phyloP scores from a whole-genome alignment of 202 grass and related monocot genomes.

The Zizania palustris region DNA sequence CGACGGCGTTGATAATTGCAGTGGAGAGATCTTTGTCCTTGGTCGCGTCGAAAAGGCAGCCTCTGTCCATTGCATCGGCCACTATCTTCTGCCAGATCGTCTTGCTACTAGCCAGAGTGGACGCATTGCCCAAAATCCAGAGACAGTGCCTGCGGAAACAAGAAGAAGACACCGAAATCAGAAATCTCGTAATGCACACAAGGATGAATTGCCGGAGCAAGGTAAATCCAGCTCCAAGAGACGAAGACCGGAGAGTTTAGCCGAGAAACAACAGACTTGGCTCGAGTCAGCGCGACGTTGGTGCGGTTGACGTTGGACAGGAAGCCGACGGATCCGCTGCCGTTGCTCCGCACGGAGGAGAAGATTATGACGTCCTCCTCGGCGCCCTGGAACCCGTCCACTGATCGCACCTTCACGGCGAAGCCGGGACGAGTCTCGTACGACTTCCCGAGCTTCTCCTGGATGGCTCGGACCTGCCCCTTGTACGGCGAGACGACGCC shows the following conservation, averaged over 20 bases:
- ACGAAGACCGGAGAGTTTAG: not conserved
- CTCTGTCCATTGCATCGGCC: slow-evolving; percentile 51
- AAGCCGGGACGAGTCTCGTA: slow-evolving; percentile 41
- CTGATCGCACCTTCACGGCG: slow-evolving; percentile 64
- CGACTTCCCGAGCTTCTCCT: slow-evolving; percentile 54
- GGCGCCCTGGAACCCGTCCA: slow-evolving; percentile 78
- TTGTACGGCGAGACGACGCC: slow-evolving; percentile 81
- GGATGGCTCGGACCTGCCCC: slow-evolving; percentile 69
- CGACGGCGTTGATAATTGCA: slow-evolving; percentile 44
- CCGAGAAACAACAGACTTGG: slow-evolving; percentile 40
- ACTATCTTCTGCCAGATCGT: slow-evolving; percentile 62
- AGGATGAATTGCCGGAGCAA: too few species aligned
- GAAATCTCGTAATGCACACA: not conserved
- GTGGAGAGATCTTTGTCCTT: slow-evolving; percentile 49
- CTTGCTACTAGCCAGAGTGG: slow-evolving; percentile 48
- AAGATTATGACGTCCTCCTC: slow-evolving; percentile 77
- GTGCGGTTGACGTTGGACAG: slow-evolving; percentile 58
- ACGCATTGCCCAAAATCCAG: slow-evolving; percentile 59
- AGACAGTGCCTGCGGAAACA: slow-evolving; percentile 55
- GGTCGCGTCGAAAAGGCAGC: slow-evolving; percentile 49
- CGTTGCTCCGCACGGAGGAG: slow-evolving; percentile 67
- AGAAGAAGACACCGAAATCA: not conserved
- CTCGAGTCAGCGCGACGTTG: slow-evolving; percentile 69
- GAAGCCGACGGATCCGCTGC: slow-evolving; percentile 54
- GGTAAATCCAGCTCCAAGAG: too few species aligned